phyloP scores from a whole-genome alignment of 768 basidiomycete species.

The Mycena alexandri region DNA sequence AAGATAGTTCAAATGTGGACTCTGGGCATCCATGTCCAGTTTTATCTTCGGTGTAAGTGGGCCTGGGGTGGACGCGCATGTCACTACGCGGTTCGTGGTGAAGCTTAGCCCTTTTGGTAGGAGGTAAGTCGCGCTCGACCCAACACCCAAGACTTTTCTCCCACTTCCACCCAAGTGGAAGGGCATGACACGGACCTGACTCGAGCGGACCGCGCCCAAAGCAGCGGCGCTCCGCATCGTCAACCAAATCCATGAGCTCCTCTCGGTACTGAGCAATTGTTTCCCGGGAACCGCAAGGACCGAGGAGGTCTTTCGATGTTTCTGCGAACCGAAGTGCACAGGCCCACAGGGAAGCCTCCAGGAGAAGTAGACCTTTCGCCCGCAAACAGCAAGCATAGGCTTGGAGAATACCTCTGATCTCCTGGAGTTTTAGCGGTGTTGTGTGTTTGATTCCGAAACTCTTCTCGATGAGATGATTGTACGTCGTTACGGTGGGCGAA shows the following conservation, averaged over 20 bases:
- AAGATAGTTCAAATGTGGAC: slow-evolving; percentile 24
- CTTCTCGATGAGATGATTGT: slow-evolving; percentile 44
- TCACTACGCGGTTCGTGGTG: background rate
- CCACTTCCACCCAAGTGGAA: slow-evolving; percentile 57
- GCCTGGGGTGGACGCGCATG: background rate
- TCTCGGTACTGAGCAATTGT: slow-evolving; percentile 52
- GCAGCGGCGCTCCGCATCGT: slow-evolving; percentile 64
- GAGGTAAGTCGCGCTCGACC: slow-evolving; percentile 43
- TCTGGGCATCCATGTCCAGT: slow-evolving; percentile 8
- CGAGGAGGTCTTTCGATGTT: slow-evolving; percentile 3
- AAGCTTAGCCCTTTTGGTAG: slow-evolving; percentile 19
- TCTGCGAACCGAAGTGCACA: slow-evolving; percentile 64
- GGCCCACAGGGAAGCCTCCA: slow-evolving; percentile 67
- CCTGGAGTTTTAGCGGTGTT: slow-evolving; percentile 20
- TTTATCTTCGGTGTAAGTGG: background rate
- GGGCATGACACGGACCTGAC: background rate
- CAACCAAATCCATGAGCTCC: slow-evolving; percentile 59
- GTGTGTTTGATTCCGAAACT: slow-evolving; percentile 32
- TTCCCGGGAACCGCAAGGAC: slow-evolving; percentile 5
- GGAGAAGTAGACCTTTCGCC: slow-evolving; percentile 49
- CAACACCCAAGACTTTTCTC: slow-evolving; percentile 61
- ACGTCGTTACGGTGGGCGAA: slow-evolving; percentile 43
- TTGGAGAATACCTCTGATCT: slow-evolving; percentile 37
- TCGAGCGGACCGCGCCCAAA: slow-evolving; percentile 46
- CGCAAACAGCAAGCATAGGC: slow-evolving; percentile 47